These are phyloP conservation scores for Vigna angularis DNA, from an alignment of 306 rosid species.

Conservation along the genomic window DNA sequence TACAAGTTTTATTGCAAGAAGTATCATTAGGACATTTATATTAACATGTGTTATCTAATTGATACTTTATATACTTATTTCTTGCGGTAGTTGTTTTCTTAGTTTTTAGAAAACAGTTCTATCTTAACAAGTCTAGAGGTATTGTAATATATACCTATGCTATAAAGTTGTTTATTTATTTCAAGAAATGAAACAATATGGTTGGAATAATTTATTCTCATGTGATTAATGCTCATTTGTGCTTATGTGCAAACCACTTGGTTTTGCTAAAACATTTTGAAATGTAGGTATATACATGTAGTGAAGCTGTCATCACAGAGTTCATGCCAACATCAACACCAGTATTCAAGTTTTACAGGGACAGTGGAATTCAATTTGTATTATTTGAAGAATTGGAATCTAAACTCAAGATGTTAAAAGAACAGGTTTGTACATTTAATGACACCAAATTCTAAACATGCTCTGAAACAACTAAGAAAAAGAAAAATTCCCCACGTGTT, in stretches of 20 bases:
- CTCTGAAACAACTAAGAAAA: conserved; percentile 2
- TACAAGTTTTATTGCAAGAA: not conserved
- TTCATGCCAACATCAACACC: conserved; percentile 71
- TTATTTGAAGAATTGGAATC: conserved; percentile 42
- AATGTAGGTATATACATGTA: conserved; percentile 84
- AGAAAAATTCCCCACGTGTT: not conserved
- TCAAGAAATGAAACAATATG: not conserved
- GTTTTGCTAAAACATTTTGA: conserved; percentile 9
- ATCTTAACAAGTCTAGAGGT: conserved; percentile 25
- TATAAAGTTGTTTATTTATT: conserved; percentile 26
- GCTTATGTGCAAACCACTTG: conserved; percentile 10
- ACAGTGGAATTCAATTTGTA: conserved; percentile 44
- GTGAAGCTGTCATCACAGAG: conserved; percentile 72
- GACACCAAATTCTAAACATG: conserved; percentile 10
- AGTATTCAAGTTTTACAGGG: conserved; percentile 63
- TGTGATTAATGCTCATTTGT: not conserved
- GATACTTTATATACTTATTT: conserved; percentile 7
- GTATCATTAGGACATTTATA: conserved; percentile 10
- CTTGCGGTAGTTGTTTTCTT: conserved; percentile 1
- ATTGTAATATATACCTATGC: conserved; percentile 11
- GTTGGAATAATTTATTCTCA: conserved; percentile 14
- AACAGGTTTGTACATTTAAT: conserved; percentile 56
- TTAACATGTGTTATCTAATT: not conserved
- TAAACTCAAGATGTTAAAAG: conserved; percentile 47
- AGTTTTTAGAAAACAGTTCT: conserved; percentile 27